Base-by-base conservation (phyloP, 768 basidiomycete species). In the Neoboletus magnificus region DNA sequence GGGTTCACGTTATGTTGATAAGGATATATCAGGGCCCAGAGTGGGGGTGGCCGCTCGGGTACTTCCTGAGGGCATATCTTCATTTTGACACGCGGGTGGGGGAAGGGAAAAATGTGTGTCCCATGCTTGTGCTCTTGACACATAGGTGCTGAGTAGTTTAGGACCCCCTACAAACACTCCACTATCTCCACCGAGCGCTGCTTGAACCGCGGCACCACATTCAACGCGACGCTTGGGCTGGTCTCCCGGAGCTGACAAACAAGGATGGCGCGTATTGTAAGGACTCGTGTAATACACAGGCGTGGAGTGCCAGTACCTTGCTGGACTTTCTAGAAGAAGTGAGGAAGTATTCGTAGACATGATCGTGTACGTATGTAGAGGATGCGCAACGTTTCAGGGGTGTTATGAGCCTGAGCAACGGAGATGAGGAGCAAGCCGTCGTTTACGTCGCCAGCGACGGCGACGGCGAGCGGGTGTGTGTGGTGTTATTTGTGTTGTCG, bases 41-140 rank as follows among this genome's bases (percentile, higher is more conserved):
- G 67, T 97, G 93, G 93, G 89, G 87, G 11, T 96, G 93, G 93
- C 93, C 93, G 12, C 74, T 93, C 42, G 97, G 97, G 4, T 98
- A 93, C 76, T 98, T 97, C 80, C 73, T 98, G 59, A 85, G 93
- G 48, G 93, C 97, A 0, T 97, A 93, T 72, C 80, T 98, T 43
- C 73, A 91, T 68, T 98, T 98, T 69, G 93, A 97, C 68, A 82
- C 77, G 13, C 73, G 74, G 13, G 81, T 77, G 16, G 92, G 91
- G 2, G 74, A 71, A 11, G 89, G 88, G 23, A 83, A 85, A 69
- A 71, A 84, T 67, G 91, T 91, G 55, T 52, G 85, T 75, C 20
- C 22, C 12, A 49, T 40, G 13, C 32, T 5, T 39, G 39, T n/a
- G 2, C 15, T n/a, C 4, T 42, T 49, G 54, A 25, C 22, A 32